phyloP scores from a whole-genome alignment of 257 asterid species.

The Striga asiatica region DNA sequence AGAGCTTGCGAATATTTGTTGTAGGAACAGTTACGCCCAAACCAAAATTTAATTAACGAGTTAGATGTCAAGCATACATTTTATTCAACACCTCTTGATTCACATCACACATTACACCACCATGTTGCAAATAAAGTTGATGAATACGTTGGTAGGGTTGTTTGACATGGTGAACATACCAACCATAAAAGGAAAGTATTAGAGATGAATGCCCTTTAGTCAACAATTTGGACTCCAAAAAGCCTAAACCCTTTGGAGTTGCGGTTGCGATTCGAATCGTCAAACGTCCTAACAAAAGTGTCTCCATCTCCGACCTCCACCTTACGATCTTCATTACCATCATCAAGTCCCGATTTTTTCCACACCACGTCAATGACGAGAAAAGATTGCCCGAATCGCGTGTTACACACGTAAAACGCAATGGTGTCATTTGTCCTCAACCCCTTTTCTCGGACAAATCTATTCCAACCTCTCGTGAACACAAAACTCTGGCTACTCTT shows the following conservation, averaged over 20 bases:
- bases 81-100: too few relatives aligned
- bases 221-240: conserved; percentile 44
- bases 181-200: too few relatives aligned
- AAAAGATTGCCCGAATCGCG: conserved; percentile 19
- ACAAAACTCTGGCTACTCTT: conserved; percentile 81
- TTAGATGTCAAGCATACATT: too few relatives aligned
- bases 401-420: conserved; percentile 40
- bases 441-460: conserved; percentile 51
- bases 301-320: conserved; percentile 6
- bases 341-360: background rate
- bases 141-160: too few relatives aligned
- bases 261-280: conserved; percentile 7
- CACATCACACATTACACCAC: too few relatives aligned
- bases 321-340: background rate
- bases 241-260: conserved; percentile 32
- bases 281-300: too few relatives aligned
- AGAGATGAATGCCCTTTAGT: too few relatives aligned
- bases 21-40: too few relatives aligned
- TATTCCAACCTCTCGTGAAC: conserved; percentile 74
- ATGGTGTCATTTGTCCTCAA: conserved; percentile 39
- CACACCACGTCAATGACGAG: conserved; percentile 40
- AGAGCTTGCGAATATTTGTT: too few relatives aligned
- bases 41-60: too few relatives aligned
- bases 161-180: too few relatives aligned
- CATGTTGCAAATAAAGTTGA: too few relatives aligned